Evolutionary conservation across 164 flowering plant species (phyloP), one percentile per base, ranked within the genome.

Genomic region (Annona cherimola): DNA sequence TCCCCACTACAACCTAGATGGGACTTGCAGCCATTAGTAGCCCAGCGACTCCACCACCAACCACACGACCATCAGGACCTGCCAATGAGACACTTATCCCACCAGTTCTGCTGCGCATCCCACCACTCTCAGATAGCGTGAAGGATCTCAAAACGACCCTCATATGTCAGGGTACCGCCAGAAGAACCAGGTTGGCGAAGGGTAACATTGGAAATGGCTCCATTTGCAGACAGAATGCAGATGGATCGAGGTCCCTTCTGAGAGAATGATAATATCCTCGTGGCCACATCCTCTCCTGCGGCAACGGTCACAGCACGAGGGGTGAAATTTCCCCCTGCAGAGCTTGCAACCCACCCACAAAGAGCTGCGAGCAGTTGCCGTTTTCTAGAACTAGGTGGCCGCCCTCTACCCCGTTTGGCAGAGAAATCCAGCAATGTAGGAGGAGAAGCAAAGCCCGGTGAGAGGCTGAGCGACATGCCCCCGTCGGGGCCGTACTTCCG

Each of bases 61-160:
- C 74, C 1, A 93, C 93, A 54, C 98, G 92, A 20, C 98, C 98
- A 78, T 93, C 94, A 63, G 98, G 86, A n/a, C 96, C 89, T 42
- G 94, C 98, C 70, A 93, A 61, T 45, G 98, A 89, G 73, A 93
- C 89, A 69, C 93, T 90, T 74, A 93, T 59, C 39, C 89, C 94
- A 69, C 96, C 96, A 62, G 85, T 80, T 75, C 90, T 82, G 63
- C 86, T 84, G 71, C 77, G 86, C 20, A 76, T 66, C 0, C 81
- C 95, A 74, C 83, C 80, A 57, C 14, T 76, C 4, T 93, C 91
- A 74, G 74, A 63, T 45, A 77, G 42, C 3, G 86, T 84, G 73
- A 81, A 90, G 45, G 96, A 93, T 86, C 84, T 93, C 98, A 71
- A 90, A 93, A 8, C 93, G 90, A 3, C 98, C 98, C 96, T 94